Percentiles rank a stretch among this genome's conserved stretches.
Evolutionary conservation across 371 early-diverging fungal genomes (phyloP).

Genomic region (Mortierella sp.): DNA sequence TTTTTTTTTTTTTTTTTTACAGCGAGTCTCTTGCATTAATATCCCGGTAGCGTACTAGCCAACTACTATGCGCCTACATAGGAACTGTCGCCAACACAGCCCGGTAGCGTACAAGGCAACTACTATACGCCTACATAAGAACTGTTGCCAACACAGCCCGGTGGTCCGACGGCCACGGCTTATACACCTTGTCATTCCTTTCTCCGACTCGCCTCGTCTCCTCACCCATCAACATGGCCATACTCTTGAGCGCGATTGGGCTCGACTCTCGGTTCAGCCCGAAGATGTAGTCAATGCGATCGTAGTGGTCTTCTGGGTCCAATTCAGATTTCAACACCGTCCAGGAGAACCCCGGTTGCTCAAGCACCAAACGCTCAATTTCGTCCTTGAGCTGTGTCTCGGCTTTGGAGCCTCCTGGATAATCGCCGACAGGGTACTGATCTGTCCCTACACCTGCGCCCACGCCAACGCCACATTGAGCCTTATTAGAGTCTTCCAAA

Average conservation of each 20-base stretch:
- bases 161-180: constrained; percentile 54
- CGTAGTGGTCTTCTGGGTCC: constrained; percentile 41
- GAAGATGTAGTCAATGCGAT: constrained; percentile 54
- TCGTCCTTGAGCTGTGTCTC: background rate
- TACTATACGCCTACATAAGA: background rate
- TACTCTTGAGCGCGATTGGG: constrained; percentile 45
- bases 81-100: constrained; percentile 49
- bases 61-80: background rate
- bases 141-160: constrained; percentile 52
- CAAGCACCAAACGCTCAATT: constrained; percentile 21
- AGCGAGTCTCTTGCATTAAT: too few relatives aligned
- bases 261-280: constrained; percentile 39
- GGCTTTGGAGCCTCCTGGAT: background rate
- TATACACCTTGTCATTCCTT: constrained; percentile 35
- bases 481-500: too few relatives aligned
- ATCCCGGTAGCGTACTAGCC: background rate
- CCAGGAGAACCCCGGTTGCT: constrained; percentile 40
- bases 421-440: too few relatives aligned
- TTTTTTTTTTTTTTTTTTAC: too few relatives aligned
- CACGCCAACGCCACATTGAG: too few relatives aligned
- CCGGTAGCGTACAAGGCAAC: too few relatives aligned
- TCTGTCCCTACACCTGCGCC: too few relatives aligned
- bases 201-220: constrained; percentile 27
- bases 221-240: constrained; percentile 40
- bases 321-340: constrained; percentile 19